phyloP scores from a whole-genome alignment of 495 filamentous ascomycete genomes.

The Xylaria cubensis region DNA sequence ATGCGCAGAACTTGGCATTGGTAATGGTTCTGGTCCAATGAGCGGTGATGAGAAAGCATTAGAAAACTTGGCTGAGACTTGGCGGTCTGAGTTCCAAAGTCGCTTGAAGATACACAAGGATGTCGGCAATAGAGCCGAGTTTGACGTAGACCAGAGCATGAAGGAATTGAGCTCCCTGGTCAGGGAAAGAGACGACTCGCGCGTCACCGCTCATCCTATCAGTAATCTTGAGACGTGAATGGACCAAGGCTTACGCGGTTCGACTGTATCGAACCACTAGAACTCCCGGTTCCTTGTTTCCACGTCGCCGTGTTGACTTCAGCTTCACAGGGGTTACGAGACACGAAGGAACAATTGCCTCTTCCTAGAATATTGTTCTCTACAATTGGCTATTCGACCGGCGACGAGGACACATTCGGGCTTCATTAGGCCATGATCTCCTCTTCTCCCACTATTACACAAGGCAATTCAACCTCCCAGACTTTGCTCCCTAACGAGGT shows the following conservation, averaged over 20 bases:
- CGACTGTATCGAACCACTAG: background rate
- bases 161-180: background rate
- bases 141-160: constrained; percentile 2
- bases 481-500: background rate
- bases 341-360: background rate
- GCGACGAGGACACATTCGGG: background rate
- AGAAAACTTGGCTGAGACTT: constrained; percentile 25
- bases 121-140: background rate
- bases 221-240: constrained; percentile 10
- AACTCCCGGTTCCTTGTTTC: background rate
- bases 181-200: background rate
- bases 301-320: background rate
- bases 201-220: constrained; percentile 11
- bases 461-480: background rate
- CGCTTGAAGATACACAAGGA: constrained; percentile 20
- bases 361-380: constrained; percentile 5
- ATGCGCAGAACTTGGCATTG: constrained; percentile 33
- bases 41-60: background rate
- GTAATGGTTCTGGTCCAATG: background rate
- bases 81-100: constrained; percentile 29
- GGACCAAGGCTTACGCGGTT: background rate
- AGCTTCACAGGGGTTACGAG: constrained; percentile 17
- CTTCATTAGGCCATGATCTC: constrained; percentile 11
- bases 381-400: constrained; percentile 17
- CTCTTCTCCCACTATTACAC: background rate